These are phyloP conservation scores for Coemansia sp. DNA, from an alignment of 192 early-diverging fungal species.

Conservation along the genomic window DNA sequence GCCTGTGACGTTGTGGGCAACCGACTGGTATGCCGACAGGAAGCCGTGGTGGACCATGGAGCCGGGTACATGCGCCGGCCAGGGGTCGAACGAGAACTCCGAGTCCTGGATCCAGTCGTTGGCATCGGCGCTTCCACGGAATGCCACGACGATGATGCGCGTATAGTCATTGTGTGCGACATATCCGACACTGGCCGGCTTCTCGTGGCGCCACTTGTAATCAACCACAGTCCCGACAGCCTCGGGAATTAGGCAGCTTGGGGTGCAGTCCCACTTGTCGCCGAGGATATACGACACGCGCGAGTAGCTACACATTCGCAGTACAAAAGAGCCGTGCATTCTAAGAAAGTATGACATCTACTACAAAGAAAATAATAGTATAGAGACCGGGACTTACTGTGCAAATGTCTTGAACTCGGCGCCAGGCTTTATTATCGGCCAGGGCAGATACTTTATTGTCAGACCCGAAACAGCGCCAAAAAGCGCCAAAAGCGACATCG, in stretches of 20 bases:
- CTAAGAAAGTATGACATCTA: too few relatives aligned
- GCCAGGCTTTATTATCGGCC: conserved; percentile 26
- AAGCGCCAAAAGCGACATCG: not conserved
- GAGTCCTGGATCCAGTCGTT: conserved; percentile 48
- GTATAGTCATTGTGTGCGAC: conserved; percentile 31
- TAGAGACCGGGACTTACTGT: conserved; percentile 34
- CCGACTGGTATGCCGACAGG: conserved; percentile 40
- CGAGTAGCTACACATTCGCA: conserved; percentile 28
- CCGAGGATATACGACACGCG: conserved; percentile 29
- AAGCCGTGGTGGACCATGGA: conserved; percentile 53
- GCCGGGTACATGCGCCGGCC: conserved; percentile 40
- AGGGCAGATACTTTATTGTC: not conserved
- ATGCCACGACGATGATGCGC: conserved; percentile 31
- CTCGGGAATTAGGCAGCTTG: conserved; percentile 22
- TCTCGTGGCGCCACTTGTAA: conserved; percentile 39
- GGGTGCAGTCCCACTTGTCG: conserved; percentile 25
- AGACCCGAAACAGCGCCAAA: not conserved
- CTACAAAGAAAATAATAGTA: too few relatives aligned
- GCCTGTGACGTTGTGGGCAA: conserved; percentile 17
- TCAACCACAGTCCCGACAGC: conserved; percentile 31
- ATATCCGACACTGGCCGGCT: conserved; percentile 43
- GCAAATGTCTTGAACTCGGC: conserved; percentile 49
- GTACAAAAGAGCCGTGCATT: not conserved
- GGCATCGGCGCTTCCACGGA: conserved; percentile 34
- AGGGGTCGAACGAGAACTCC: conserved; percentile 45